Evolutionary conservation across 2,329 filamentous ascomycete genomes (phyloP).

Genomic region (Chaetomiaceae sp.): DNA sequence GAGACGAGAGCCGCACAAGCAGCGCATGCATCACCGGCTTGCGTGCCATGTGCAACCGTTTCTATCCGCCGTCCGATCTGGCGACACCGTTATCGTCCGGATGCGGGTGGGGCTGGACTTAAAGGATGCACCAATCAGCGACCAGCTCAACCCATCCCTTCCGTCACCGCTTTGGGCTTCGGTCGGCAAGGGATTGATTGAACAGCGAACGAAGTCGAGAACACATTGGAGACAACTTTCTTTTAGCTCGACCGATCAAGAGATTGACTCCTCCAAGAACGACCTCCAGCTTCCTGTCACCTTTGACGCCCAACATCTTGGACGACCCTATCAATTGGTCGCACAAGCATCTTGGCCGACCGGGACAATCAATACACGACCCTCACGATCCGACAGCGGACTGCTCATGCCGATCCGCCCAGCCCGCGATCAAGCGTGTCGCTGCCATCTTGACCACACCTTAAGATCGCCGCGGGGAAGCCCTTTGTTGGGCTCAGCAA

Average conservation of each 20-base stretch:
- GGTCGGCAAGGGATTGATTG: neutral
- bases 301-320: neutral
- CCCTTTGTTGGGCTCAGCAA: too few relatives aligned
- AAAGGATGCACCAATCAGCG: neutral
- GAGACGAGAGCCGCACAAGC: too few relatives aligned
- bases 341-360: neutral
- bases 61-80: too few relatives aligned
- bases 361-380: neutral
- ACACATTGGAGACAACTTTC: too few relatives aligned
- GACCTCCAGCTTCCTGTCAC: neutral
- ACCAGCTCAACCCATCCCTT: neutral
- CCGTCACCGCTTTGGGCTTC: conserved; percentile 10
- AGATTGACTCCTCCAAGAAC: neutral
- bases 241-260: neutral
- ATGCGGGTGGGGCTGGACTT: neutral
- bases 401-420: too few relatives aligned
- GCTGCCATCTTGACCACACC: too few relatives aligned
- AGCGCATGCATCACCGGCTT: too few relatives aligned
- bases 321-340: neutral
- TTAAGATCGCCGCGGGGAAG: too few relatives aligned
- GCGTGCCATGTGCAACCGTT: too few relatives aligned
- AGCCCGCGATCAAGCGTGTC: too few relatives aligned
- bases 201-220: neutral
- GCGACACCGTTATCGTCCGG: neutral
- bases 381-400: too few relatives aligned